Evolutionary conservation across 768 basidiomycete species (phyloP).

Genomic region (Kwoniella shandongensis): DNA sequence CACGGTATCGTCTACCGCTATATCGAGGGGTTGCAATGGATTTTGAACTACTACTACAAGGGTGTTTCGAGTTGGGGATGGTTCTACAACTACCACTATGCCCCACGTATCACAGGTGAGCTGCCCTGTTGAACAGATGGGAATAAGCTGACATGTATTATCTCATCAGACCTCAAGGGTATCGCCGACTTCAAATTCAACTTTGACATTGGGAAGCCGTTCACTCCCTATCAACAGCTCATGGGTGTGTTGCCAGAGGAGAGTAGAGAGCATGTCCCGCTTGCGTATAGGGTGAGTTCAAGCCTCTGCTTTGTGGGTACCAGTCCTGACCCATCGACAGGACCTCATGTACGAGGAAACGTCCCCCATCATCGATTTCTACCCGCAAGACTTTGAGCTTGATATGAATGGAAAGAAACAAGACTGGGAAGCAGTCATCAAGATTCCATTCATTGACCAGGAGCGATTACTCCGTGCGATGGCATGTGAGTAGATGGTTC

Average conservation of each 20-base stretch:
- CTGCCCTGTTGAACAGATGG: constrained; percentile 2
- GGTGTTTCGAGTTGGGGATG: constrained; percentile 98
- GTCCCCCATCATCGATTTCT: constrained; percentile 91
- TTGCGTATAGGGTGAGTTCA: constrained; percentile 71
- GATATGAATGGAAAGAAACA: constrained; percentile 98
- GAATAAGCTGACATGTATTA: constrained; percentile 5
- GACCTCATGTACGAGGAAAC: constrained; percentile 82
- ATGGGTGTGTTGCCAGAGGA: constrained; percentile 97
- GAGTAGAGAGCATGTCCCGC: constrained; percentile 81
- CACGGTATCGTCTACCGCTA: constrained; percentile 73
- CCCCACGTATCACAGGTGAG: constrained; percentile 90
- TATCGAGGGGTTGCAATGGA: constrained; percentile 95
- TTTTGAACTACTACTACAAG: constrained; percentile 97
- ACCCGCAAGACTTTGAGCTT: constrained; percentile 83
- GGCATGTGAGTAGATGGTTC: constrained; percentile 61
- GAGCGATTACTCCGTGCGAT: constrained; percentile 74
- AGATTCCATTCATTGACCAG: constrained; percentile 96
- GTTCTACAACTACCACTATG: constrained; percentile 99
- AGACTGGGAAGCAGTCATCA: constrained; percentile 98
- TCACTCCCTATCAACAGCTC: constrained; percentile 89
- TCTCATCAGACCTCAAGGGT: constrained; percentile 59
- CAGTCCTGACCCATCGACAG: constrained; percentile 54
- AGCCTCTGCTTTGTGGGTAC: neutral
- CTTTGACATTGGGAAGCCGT: constrained; percentile 84
- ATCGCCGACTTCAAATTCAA: constrained; percentile 78